These are phyloP conservation scores for Cardiospermum halicacabum DNA, from an alignment of 345 rosid species.

Conservation along the genomic window DNA sequence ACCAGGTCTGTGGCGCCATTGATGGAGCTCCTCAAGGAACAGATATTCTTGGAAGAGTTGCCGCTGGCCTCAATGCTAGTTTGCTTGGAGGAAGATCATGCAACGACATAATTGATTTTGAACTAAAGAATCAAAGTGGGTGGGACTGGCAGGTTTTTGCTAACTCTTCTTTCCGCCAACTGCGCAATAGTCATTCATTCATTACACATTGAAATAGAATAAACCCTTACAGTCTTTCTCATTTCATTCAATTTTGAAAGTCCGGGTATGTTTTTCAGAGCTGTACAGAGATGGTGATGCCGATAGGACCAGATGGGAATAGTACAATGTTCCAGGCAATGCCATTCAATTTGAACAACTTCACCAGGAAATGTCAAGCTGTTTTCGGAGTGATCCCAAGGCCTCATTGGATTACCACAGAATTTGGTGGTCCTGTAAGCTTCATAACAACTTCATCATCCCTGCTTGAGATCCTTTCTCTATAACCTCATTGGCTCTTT, in stretches of 20 bases:
- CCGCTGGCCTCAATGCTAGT: conserved; percentile 18
- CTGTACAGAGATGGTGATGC: conserved; percentile 23
- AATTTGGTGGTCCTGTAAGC: conserved; percentile 39
- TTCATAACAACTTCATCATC: neutral
- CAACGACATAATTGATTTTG: neutral
- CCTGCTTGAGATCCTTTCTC: neutral
- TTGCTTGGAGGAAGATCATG: neutral
- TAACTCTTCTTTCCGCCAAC: neutral
- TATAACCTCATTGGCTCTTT: neutral
- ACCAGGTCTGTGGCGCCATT: conserved; percentile 14
- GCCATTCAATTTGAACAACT: conserved; percentile 18
- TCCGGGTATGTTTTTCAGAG: conserved; percentile 10
- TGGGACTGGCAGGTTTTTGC: conserved; percentile 44
- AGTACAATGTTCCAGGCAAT: conserved; percentile 27
- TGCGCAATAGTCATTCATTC: too few relatives aligned
- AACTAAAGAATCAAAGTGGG: conserved; percentile 14
- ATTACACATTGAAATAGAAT: too few relatives aligned
- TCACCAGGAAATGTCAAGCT: conserved; percentile 4
- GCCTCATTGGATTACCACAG: conserved; percentile 24
- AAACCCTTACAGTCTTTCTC: too few relatives aligned
- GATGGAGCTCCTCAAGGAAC: conserved; percentile 20
- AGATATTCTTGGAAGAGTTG: conserved; percentile 21
- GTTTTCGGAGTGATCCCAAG: conserved; percentile 15
- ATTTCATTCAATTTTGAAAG: neutral
- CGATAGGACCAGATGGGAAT: conserved; percentile 12